Percentiles rank a stretch among this genome's conserved stretches.
Conservation (phyloP, 805 yeast genomes). For the Lachancea sp. region DNA sequence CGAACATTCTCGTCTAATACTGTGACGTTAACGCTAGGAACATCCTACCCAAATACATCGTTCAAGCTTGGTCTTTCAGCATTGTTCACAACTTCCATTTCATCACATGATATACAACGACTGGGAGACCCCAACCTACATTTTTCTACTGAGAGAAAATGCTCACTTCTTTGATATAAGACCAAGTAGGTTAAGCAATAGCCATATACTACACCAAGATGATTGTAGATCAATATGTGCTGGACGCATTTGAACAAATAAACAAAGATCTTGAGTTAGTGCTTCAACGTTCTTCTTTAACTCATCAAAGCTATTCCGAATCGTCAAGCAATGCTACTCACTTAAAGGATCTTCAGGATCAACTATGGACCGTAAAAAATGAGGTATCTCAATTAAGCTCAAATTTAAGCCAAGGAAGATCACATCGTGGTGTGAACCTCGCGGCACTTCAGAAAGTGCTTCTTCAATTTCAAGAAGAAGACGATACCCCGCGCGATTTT, state of each 20-base stretch:
- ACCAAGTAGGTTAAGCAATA: no score
- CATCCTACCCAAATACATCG: no score
- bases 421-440: slow-evolving; percentile 2
- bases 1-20: no score
- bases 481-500: slow-evolving; percentile 6
- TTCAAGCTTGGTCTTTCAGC: no score
- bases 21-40: no score
- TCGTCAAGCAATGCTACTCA: slow-evolving; percentile 5
- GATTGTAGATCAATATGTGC: slow-evolving; percentile 13
- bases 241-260: slow-evolving; percentile 13
- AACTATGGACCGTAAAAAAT: slow-evolving; percentile 11
- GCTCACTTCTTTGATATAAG: no score
- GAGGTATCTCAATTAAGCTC: slow-evolving; percentile 3
- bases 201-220: no score
- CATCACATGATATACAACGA: no score
- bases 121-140: no score
- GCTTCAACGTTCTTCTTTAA: slow-evolving; percentile 11
- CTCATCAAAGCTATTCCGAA: slow-evolving; percentile 2
- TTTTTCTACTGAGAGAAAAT: no score
- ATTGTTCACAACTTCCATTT: no score
- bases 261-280: slow-evolving; percentile 13
- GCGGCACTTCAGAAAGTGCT: slow-evolving; percentile 2
- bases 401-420: slow-evolving; percentile 3
- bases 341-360: slow-evolving; percentile 14
- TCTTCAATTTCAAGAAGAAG: slow-evolving; percentile 9